Base-by-base conservation (phyloP, 2,329 filamentous ascomycete genomes). In the Stromatinia cepivora region DNA sequence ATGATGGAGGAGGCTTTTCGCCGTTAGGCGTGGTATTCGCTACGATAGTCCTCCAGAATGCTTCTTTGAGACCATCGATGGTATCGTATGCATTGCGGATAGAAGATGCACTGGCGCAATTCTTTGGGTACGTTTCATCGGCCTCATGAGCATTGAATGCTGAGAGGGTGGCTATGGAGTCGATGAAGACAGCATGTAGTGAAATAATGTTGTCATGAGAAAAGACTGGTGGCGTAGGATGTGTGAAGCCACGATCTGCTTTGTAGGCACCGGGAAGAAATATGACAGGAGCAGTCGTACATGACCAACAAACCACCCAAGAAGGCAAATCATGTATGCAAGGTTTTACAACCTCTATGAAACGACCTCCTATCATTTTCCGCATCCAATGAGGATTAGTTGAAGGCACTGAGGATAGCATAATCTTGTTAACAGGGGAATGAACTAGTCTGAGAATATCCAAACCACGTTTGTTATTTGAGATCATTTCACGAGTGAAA, bases 261-360 rank as follows among this genome's bases (percentile, higher is more conserved):
- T 31, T n/a, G 34, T 68, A 63, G 5, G 4, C 15, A 20, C 57
- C 57, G 2, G 57, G 57, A 5, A 68, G 66, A 36, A 68, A 68
- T 13, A 54, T 25, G 10, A 46, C 15, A 8, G 66, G 66, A 22
- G 66, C 66, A 17, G 36, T 10, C 9, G 22, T 34, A 34, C 66
- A 68, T 25, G 57, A 63, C 57, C 66, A 68, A 39, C 66, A 63
- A 46, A 68, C 66, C 3, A 68, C 57, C 66, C 66, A 68, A 9
- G 66, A 68, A 13, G 48, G 48, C 6, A 68, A 13, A 6, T 56
- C 13, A 17, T 68, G 66, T 22, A 36, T 17, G n/a, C 66, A 68
- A 45, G 66, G 57, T 10, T 13, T 5, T 53, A 39, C 46, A 22
- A 54, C 48, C 17, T 68, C 36, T 6, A 53, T 6, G 9, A 63